Base-by-base conservation (phyloP, 2,329 filamentous ascomycete species). In the Colletotrichum salicis region DNA sequence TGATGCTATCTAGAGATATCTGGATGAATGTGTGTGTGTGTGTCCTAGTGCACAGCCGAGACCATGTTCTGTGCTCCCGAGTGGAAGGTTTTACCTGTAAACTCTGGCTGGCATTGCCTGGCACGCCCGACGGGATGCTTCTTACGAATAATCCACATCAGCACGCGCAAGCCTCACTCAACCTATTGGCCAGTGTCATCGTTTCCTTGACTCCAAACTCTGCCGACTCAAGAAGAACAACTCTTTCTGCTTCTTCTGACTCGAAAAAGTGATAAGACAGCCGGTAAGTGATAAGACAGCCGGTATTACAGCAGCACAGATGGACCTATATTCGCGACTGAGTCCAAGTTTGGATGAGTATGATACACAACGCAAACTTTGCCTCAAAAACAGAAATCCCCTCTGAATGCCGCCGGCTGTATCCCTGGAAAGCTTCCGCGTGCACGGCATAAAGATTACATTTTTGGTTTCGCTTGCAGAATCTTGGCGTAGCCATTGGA, bases 401-500 rank as follows among this genome's bases (percentile, higher is more conserved):
- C 27, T 62, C n/a, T 22, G 3, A 10, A 3, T 7, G 4, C 37
- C n/a, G 29, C 4, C 45, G 27, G 31, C 7, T 31, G 22, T 15
- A 52, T 35, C 7, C 8, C 37, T 41, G 37, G 37, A 41, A 12
- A 5, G 7, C 10, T 12, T 37, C n/a, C 15, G 31, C 37, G 29
- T n/a, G 4, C 12, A 12, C 37, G 15, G 45, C 22, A 41, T 41
- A 48, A 66, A 4, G 57, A 33, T 74, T 69, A 79, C 63, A 82
- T 63, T 74, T 78, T 80, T 31, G 77, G 79, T n/a, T 71, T 73
- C 24, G 76, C 67, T 12, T 76, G 74, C 15, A 74, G 74, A 51
- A 82, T 75, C 58, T 75, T 76, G 1, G 81, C 81, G 67, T 78
- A 79, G 2, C 81, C 81, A 61, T 82, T 82, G 3, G 77, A 73